phyloP scores from a whole-genome alignment of 768 basidiomycete genomes.

The Mycena belliarum region DNA sequence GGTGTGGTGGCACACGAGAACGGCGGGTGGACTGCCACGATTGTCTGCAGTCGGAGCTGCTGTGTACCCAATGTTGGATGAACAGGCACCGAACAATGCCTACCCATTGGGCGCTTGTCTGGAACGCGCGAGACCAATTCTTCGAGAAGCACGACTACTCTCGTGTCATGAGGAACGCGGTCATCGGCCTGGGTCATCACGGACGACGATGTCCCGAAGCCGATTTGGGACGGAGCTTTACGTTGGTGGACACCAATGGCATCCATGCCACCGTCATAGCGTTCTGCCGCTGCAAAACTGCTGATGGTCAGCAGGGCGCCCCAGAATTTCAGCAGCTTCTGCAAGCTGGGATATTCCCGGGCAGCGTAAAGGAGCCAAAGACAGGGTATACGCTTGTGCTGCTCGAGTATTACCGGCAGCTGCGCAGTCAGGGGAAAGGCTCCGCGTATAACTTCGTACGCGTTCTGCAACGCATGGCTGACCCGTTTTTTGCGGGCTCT shows the following conservation, averaged over 20 bases:
- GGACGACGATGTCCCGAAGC: neutral
- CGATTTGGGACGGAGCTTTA: neutral
- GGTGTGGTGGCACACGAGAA: neutral
- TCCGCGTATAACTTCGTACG: neutral
- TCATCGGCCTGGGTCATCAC: neutral
- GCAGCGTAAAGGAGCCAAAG: constrained; percentile 9
- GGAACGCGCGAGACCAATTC: neutral
- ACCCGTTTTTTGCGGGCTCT: constrained; percentile 7
- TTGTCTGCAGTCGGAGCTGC: neutral
- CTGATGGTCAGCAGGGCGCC: no score
- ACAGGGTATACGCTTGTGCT: constrained; percentile 10
- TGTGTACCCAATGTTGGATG: neutral
- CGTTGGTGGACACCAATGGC: neutral
- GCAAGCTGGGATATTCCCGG: constrained; percentile 9
- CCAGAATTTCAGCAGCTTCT: no score
- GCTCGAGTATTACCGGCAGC: constrained; percentile 5
- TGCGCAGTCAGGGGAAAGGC: constrained; percentile 7
- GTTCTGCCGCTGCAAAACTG: neutral
- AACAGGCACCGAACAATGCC: neutral
- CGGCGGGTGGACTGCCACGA: neutral
- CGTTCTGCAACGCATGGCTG: constrained; percentile 9
- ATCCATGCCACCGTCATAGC: neutral
- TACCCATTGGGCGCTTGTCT: neutral
- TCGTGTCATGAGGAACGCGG: neutral
- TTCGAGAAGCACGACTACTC: neutral